A percentile compares a stretch with the other conserved stretches of the same genome.
Conservation (phyloP, 257 asterid species). For the Jaltomata sinuosa region DNA sequence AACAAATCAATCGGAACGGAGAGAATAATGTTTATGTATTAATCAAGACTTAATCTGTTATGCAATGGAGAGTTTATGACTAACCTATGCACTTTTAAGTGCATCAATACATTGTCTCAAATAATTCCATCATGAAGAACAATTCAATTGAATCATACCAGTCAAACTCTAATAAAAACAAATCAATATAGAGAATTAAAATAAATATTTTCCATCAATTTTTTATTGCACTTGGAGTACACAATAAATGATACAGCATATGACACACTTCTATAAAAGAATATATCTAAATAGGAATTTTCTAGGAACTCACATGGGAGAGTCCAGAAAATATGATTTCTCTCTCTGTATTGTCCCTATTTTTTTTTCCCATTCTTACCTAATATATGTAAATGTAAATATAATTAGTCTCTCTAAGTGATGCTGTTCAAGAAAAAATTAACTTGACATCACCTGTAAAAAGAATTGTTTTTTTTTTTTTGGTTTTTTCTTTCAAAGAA, state of each 20-base stretch:
- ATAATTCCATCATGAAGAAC: background rate
- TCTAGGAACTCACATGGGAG: conserved; percentile 19
- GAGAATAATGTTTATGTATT: background rate
- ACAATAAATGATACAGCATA: conserved; percentile 2
- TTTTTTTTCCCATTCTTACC: background rate
- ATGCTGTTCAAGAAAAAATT: conserved; percentile 35
- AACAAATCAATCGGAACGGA: too few species aligned
- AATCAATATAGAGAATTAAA: background rate
- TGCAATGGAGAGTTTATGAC: background rate
- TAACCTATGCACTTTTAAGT: background rate
- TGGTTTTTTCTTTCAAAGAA: background rate
- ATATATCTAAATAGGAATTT: background rate
- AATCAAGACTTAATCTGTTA: background rate
- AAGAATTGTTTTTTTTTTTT: background rate
- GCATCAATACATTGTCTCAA: background rate
- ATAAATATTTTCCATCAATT: background rate
- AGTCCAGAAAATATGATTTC: conserved; percentile 8
- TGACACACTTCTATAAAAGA: background rate
- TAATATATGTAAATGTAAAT: conserved; percentile 8
- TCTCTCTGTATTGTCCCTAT: conserved; percentile 6
- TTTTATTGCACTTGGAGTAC: background rate
- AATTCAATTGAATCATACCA: background rate
- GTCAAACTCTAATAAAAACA: background rate
- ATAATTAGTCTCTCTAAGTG: conserved; percentile 22
- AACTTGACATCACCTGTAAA: conserved; percentile 31